Evolutionary conservation across 2,329 filamentous ascomycete species (phyloP), one percentile per base, ranked within the genome.

Genomic region (Macrophomina pseudophaseolina): DNA sequence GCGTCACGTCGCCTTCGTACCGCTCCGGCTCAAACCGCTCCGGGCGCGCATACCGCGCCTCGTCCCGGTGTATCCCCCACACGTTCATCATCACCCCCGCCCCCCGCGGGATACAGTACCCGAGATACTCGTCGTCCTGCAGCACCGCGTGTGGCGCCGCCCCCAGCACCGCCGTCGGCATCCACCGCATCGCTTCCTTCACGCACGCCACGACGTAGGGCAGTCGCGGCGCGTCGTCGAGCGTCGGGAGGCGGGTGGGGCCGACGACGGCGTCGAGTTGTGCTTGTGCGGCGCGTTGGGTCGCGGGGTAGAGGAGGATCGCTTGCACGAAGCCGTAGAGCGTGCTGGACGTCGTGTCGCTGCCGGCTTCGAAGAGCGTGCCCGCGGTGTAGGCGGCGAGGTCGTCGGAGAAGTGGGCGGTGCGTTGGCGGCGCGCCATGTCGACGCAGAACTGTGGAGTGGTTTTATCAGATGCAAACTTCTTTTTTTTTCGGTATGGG

Each of bases 101-200:
- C 1, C 74, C 77, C 63, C 78, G 78, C 0, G 79, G 79, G 12
- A 81, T 76, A n/a, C 65, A 70, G 44, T 74, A 78, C 3, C 78
- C 79, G 62, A 70, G 68, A 54, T 78, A 77, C 16, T 68, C 58
- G 32, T 77, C 75, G 12, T 76, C 75, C 0, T 63, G 48, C 33
- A 64, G 73, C 0, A 70, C 67, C 1, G 71, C 72, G 38, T 78
- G 75, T 0, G 74, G 73, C 6, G 74, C 63, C 0, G 72, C 74
- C 0, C 73, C 75, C 0, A 73, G 40, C 12, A 72, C 71, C 11
- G 40, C 68, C 0, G 70, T 73, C 9, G 75, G 74, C 69, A 73
- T 73, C 76, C 75, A 78, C 2, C 76, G 71, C 59, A 74, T 52
- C 2, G 63, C 69, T 64, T 77, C 75, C 56, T 77, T 76, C 4